phyloP scores from a whole-genome alignment of 139 green algal genomes.

The Ettlia oleoabundans region DNA sequence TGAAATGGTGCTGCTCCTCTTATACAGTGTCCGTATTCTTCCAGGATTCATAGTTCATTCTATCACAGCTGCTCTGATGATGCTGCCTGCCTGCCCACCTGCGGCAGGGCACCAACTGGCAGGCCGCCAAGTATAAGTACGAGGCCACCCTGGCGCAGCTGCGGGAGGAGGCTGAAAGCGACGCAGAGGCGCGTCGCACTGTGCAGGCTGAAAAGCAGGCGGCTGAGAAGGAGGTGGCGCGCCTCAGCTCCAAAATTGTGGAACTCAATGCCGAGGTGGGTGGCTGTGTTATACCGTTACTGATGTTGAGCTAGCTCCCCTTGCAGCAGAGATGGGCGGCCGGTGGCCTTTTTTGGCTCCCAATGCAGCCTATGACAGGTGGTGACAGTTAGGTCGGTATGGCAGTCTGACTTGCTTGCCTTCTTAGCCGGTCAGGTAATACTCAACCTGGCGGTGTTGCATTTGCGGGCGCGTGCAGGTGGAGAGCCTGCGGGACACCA shows the following conservation, averaged over 20 bases:
- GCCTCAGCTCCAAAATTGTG: background rate
- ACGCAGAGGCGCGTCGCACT: background rate
- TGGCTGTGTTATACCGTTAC: too few relatives aligned
- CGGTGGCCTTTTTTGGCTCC: too few relatives aligned
- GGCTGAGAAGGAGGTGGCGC: slow-evolving; percentile 11
- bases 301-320: too few relatives aligned
- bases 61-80: background rate
- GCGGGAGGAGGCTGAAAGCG: background rate
- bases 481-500: slow-evolving; percentile 22
- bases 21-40: background rate
- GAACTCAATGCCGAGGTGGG: slow-evolving; percentile 3
- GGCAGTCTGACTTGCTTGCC: too few relatives aligned
- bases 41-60: background rate
- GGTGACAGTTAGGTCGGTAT: too few relatives aligned
- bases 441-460: too few relatives aligned
- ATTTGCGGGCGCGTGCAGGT: too few relatives aligned
- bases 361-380: too few relatives aligned
- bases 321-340: too few relatives aligned
- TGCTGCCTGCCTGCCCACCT: background rate
- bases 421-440: too few relatives aligned
- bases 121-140: background rate
- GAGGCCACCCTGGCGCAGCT: background rate
- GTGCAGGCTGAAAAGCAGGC: slow-evolving; percentile 12
- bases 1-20: too few relatives aligned
- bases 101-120: slow-evolving; percentile 13